Base-by-base conservation (phyloP, 176 grass and related monocot genomes). In the Oryza nivara region DNA sequence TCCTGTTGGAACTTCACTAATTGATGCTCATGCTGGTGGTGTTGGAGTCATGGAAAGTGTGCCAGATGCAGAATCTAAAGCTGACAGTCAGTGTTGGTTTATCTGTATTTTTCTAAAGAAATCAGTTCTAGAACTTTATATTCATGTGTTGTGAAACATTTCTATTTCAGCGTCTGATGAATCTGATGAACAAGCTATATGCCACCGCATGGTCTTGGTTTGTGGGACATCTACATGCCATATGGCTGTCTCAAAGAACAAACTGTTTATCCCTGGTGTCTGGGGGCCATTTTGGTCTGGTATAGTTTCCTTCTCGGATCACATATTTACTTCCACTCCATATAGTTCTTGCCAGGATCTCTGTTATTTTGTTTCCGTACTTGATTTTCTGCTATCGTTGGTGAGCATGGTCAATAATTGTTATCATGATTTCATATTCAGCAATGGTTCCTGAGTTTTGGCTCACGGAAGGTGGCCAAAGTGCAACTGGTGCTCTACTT, bases 281-380 rank as follows among this genome's bases (percentile, higher is more conserved):
- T 98, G 96, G 93, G 96, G 93, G 60, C 93, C 96, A 11, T 98
- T 94, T 80, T 98, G 96, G 96, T 98, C 96, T 81, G 96, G 96
- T 98, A 94, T 0, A 70, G 49, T 68, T 81, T 26, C 64, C 11
- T 64, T 87, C 65, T 77, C 60, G 16, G 12, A 25, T 75, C 35
- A 20, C 38, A 23, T 79, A 54, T 73, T 58, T 68, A 28, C 13
- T 85, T 80, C 40, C 20, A 10, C 9, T 63, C 49, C 61, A 69
- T 75, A 23, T 75, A 5, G 74, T 67, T 15, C 32, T 73, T 66
- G 9, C 51, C 30, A 76, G 65, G 40, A 76, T 89, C 65, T 85
- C 41, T 85, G 11, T 70, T 73, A 26, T 6, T 70, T 65, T 89
- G 1, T 49, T 88, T 75, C 77, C 7, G 20, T 70, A 25, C 10